Conservation (phyloP, 371 early-diverging fungal species). For the Encephalitozoon hellem region DNA sequence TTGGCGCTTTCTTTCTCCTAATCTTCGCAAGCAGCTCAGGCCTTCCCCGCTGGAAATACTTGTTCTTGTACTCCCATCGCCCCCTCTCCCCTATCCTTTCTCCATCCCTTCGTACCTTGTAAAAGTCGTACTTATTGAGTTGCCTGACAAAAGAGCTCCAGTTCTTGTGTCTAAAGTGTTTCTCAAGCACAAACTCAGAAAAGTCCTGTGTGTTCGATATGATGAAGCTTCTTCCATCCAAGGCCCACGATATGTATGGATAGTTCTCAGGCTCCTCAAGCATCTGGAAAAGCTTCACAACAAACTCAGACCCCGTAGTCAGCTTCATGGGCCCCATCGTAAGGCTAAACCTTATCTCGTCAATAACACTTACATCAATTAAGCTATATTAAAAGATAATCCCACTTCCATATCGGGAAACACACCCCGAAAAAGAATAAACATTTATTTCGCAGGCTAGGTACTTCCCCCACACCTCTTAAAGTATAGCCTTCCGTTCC, state of each 20-base stretch:
- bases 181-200: conserved; percentile 67
- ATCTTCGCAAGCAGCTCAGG: conserved; percentile 52
- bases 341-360: background rate
- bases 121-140: conserved; percentile 86
- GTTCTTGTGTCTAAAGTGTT: conserved; percentile 79
- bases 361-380: background rate
- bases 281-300: conserved; percentile 59
- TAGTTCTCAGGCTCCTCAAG: conserved; percentile 47
- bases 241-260: conserved; percentile 64
- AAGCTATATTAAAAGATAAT: background rate
- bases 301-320: conserved; percentile 38
- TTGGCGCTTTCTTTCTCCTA: conserved; percentile 50
- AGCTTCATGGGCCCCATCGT: background rate
- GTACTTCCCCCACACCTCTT: background rate
- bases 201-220: conserved; percentile 70
- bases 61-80: conserved; percentile 58
- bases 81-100: conserved; percentile 29
- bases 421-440: background rate
- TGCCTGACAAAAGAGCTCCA: conserved; percentile 83
- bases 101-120: conserved; percentile 65
- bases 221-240: conserved; percentile 69
- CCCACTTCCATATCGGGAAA: background rate
- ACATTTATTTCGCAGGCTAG: background rate
- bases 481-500: conserved; percentile 3
- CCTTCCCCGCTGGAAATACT: conserved; percentile 50